Evolutionary conservation across 2,329 filamentous ascomycete genomes (phyloP).

Genomic region (Penicillium sp.): DNA sequence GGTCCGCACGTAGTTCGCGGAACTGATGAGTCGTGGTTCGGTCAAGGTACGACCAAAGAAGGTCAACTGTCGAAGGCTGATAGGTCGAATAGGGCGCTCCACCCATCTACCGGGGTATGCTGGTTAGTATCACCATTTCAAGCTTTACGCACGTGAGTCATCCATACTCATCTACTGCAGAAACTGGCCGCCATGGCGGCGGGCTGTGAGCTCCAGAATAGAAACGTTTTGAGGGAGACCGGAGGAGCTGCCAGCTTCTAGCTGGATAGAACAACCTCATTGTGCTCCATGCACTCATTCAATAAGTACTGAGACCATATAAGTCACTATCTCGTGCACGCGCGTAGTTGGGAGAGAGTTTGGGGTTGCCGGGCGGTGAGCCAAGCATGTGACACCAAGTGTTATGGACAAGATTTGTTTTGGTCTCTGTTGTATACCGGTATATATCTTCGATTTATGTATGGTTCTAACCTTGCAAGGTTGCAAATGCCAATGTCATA

Average conservation of each 20-base stretch:
- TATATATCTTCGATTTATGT: neutral
- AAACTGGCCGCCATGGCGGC: constrained; percentile 58
- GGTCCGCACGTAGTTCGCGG: constrained; percentile 94
- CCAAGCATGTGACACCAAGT: constrained; percentile 7
- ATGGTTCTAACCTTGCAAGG: no score
- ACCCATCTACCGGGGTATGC: constrained; percentile 69
- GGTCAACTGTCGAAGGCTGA: constrained; percentile 92
- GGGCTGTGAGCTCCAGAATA: constrained; percentile 34
- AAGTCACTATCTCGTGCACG: neutral
- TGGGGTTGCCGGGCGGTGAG: constrained; percentile 11
- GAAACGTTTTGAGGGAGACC: constrained; percentile 20
- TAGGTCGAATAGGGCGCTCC: constrained; percentile 85
- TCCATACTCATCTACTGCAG: constrained; percentile 57
- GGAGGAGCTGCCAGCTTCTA: constrained; percentile 30
- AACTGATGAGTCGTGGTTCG: constrained; percentile 83
- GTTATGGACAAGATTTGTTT: neutral
- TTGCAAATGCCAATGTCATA: neutral
- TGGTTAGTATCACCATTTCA: constrained; percentile 12
- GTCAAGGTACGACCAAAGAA: constrained; percentile 94
- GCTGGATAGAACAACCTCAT: constrained; percentile 37
- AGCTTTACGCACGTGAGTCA: constrained; percentile 18
- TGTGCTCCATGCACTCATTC: constrained; percentile 28
- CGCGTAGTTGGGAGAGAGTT: neutral
- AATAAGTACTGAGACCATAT: neutral
- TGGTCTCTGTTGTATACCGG: neutral